Conservation (phyloP, 495 filamentous ascomycete genomes). For the Margaritispora aquatica region DNA sequence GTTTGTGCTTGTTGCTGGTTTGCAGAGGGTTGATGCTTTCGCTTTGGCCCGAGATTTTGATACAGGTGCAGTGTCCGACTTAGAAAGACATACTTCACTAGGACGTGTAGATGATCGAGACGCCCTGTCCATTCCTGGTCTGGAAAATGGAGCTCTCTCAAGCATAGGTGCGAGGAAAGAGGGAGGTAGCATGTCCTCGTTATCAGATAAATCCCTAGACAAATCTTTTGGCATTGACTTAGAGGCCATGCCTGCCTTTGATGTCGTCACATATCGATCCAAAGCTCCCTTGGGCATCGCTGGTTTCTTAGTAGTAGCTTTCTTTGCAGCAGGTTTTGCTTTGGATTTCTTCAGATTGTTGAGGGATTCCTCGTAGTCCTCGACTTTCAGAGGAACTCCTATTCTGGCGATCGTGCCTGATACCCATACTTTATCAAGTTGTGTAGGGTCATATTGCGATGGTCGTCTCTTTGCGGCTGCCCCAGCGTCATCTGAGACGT, state of each 20-base stretch:
- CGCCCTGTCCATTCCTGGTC: background rate
- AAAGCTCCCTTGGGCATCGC: conserved; percentile 21
- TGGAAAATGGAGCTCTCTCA: background rate
- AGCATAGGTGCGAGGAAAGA: conserved; percentile 10
- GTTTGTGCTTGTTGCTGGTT: conserved; percentile 15
- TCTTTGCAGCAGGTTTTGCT: conserved; percentile 19
- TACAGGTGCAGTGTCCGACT: background rate
- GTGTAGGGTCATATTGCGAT: conserved; percentile 59
- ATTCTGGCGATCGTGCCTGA: conserved; percentile 63
- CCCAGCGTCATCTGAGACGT: conserved; percentile 34
- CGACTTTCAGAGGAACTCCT: conserved; percentile 65
- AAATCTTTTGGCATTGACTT: background rate
- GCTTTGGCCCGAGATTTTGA: conserved; percentile 1
- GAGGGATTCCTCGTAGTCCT: conserved; percentile 67
- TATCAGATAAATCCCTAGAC: background rate
- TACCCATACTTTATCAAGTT: conserved; percentile 67
- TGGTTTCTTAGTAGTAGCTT: conserved; percentile 11
- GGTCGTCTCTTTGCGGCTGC: conserved; percentile 46
- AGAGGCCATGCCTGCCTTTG: conserved; percentile 4
- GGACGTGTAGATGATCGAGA: background rate
- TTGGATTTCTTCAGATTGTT: conserved; percentile 40
- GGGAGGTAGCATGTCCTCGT: conserved; percentile 4
- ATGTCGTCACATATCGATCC: conserved; percentile 17
- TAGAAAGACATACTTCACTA: background rate
- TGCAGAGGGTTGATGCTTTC: background rate